Conservation (phyloP, 176 grass and related monocot species). For the Zoysia japonica region DNA sequence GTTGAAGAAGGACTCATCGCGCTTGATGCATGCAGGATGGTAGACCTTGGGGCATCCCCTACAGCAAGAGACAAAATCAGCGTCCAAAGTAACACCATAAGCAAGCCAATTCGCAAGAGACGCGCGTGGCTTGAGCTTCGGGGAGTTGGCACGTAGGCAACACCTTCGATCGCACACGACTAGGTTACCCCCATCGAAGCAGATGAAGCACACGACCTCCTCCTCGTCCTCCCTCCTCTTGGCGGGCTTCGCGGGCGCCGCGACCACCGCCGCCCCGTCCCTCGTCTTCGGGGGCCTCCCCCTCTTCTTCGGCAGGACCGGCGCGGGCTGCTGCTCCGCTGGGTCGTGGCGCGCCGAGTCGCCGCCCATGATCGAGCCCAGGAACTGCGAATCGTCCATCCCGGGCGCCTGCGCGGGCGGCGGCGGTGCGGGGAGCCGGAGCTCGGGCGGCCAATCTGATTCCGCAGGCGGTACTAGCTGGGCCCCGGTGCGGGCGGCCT, state of each 20-base stretch:
- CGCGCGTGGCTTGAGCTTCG: not conserved
- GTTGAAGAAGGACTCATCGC: conserved; percentile 86
- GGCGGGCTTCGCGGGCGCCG: not conserved
- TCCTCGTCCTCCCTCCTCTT: conserved; percentile 58
- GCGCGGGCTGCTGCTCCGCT: not conserved
- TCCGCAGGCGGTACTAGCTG: not conserved
- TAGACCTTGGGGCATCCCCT: conserved; percentile 98
- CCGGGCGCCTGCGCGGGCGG: not conserved
- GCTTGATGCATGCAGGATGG: conserved; percentile 87
- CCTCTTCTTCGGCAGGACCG: conserved; percentile 45
- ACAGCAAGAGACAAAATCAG: conserved; percentile 7
- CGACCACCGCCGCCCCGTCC: not conserved
- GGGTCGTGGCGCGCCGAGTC: not conserved
- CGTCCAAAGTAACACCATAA: not conserved
- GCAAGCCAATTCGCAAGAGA: not conserved
- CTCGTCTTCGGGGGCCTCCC: conserved; percentile 75
- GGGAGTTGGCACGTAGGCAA: not conserved
- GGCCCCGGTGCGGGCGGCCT: not conserved
- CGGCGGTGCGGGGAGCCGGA: conserved; percentile 4
- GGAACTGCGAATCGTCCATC: conserved; percentile 62
- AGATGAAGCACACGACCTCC: conserved; percentile 99
- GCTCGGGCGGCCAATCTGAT: conserved; percentile 29
- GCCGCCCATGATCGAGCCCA: conserved; percentile 53
- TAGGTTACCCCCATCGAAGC: conserved; percentile 91
- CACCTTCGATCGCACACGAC: conserved; percentile 90